Conservation (phyloP, 192 early-diverging fungal genomes). For the Gryganskiella cystojenkinii region DNA sequence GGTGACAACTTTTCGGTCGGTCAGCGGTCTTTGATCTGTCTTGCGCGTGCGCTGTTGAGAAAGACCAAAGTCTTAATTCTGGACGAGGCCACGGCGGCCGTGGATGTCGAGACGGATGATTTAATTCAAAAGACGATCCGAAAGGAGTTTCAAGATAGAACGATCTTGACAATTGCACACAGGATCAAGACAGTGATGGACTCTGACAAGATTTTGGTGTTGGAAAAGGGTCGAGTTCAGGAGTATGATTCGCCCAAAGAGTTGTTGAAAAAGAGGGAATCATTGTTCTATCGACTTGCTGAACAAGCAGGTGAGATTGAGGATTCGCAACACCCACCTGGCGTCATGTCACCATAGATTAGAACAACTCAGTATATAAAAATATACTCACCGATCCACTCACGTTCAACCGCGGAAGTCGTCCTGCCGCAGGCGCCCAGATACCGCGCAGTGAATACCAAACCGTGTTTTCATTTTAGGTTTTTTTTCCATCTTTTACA, state of each 20-base stretch:
- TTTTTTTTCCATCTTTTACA: too few relatives aligned
- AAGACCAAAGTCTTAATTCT: conserved; percentile 61
- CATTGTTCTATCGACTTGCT: conserved; percentile 29
- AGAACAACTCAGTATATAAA: neutral
- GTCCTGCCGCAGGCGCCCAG: too few relatives aligned
- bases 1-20: conserved; percentile 92
- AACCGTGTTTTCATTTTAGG: too few relatives aligned
- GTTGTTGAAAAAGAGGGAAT: conserved; percentile 53
- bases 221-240: conserved; percentile 49
- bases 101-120: conserved; percentile 88
- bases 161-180: conserved; percentile 92
- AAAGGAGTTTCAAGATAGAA: conserved; percentile 76
- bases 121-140: conserved; percentile 89
- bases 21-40: conserved; percentile 76
- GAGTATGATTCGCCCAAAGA: conserved; percentile 64
- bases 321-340: neutral
- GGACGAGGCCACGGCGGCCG: conserved; percentile 62
- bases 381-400: neutral
- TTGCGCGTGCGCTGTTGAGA: conserved; percentile 78
- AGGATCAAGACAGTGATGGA: conserved; percentile 86
- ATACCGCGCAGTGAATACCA: too few relatives aligned
- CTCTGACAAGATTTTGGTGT: conserved; percentile 82
- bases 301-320: conserved; percentile 51
- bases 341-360: neutral
- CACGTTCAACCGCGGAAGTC: too few relatives aligned